Conservation (phyloP, 805 yeast genomes). For the Candida hispaniensis region DNA sequence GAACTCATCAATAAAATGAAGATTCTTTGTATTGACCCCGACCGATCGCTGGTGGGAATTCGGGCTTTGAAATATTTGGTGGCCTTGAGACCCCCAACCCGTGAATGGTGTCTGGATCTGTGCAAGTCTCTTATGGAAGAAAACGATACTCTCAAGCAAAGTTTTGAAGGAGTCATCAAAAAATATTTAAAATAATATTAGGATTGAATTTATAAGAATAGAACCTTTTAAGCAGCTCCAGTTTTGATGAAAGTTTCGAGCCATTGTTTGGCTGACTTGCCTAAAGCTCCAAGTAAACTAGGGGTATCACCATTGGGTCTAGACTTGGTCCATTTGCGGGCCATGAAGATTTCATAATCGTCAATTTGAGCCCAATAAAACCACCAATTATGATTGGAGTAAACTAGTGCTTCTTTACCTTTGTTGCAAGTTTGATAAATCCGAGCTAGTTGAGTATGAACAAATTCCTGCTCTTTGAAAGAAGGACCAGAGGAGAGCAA, state of each 20-base stretch:
- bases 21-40: conserved; percentile 77
- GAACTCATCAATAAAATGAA: conserved; percentile 53
- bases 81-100: conserved; percentile 85
- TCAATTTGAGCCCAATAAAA: conserved; percentile 22
- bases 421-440: conserved; percentile 4
- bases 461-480: too few species aligned
- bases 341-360: conserved; percentile 21
- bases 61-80: conserved; percentile 68
- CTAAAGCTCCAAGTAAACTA: conserved; percentile 22
- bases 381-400: conserved; percentile 25
- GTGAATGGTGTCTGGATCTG: conserved; percentile 33
- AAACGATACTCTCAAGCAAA: conserved; percentile 21
- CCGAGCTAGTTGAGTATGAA: conserved; percentile 10
- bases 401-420: conserved; percentile 14
- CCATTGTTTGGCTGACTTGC: conserved; percentile 25
- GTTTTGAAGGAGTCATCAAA: conserved; percentile 23
- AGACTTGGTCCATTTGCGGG: conserved; percentile 20
- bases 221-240: too few species aligned
- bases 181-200: too few species aligned
- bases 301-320: conserved; percentile 16
- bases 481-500: too few species aligned
- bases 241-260: conserved; percentile 23
- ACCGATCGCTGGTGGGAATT: conserved; percentile 66
- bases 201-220: too few species aligned
- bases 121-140: conserved; percentile 26